phyloP scores from a whole-genome alignment of 192 early-diverging fungal genomes.

The Phycomyces blakesleeanus region DNA sequence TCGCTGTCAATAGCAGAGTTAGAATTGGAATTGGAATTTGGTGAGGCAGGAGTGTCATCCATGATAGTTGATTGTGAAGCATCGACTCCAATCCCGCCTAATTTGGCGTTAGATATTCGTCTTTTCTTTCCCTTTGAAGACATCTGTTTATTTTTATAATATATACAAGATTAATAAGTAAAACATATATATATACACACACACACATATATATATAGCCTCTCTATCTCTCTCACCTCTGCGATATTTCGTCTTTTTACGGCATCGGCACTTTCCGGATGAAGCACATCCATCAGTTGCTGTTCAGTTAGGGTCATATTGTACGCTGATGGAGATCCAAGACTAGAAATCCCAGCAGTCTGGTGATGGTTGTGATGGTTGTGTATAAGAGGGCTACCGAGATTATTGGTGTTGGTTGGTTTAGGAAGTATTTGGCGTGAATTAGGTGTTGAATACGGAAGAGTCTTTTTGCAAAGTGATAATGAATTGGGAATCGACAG shows the following conservation, averaged over 20 bases:
- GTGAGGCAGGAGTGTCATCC: not conserved
- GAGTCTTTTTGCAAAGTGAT: not conserved
- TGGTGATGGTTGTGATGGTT: too few relatives aligned
- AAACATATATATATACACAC: too few relatives aligned
- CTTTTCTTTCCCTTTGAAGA: slow-evolving; percentile 12
- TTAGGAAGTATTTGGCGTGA: slow-evolving; percentile 19
- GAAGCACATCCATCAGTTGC: slow-evolving; percentile 7
- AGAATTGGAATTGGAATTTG: not conserved
- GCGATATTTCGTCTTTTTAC: not conserved
- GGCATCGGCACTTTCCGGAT: slow-evolving; percentile 1
- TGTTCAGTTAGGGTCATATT: slow-evolving; percentile 1
- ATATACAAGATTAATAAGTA: too few relatives aligned
- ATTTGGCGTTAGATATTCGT: slow-evolving; percentile 6
- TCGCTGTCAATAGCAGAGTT: not conserved
- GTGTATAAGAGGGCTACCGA: too few relatives aligned
- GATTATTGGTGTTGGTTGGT: not conserved
- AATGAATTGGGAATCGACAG: not conserved
- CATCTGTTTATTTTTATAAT: too few relatives aligned
- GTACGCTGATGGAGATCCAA: not conserved
- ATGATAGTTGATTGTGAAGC: too few relatives aligned
- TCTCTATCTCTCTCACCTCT: too few relatives aligned
- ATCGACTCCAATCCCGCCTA: not conserved
- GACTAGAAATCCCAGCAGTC: not conserved
- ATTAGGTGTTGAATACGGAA: not conserved
- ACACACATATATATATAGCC: too few relatives aligned